Conservation (phyloP, 805 yeast genomes). For the Spathaspora gorwiae region DNA sequence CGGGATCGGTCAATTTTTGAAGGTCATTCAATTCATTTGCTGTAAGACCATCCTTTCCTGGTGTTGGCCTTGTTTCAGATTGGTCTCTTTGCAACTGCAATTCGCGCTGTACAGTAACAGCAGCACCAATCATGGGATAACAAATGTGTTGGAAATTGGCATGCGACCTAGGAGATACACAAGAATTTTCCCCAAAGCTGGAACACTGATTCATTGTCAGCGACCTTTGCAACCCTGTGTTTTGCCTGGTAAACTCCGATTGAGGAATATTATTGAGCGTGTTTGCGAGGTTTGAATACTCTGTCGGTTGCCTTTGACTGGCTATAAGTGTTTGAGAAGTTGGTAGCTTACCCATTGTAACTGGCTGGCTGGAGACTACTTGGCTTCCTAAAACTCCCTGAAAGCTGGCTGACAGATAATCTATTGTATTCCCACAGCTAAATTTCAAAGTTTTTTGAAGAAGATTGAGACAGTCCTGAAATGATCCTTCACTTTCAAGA, state of each 20-base stretch:
- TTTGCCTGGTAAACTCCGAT: too few species aligned
- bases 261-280: neutral
- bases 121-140: too few species aligned
- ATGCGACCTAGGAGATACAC: too few species aligned
- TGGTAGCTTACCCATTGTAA: neutral
- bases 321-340: neutral
- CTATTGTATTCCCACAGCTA: neutral
- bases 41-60: neutral
- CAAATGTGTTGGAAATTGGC: too few species aligned
- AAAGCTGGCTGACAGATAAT: neutral
- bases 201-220: neutral
- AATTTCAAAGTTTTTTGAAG: conserved; percentile 1
- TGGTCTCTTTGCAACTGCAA: too few species aligned
- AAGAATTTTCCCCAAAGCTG: too few species aligned
- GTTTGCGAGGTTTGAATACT: neutral
- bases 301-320: neutral
- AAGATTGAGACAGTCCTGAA: conserved; percentile 7
- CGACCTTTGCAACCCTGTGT: neutral
- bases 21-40: conserved; percentile 2
- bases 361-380: neutral
- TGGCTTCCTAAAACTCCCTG: neutral
- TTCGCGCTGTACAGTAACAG: too few species aligned
- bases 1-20: conserved; percentile 2
- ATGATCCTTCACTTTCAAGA: conserved; percentile 12
- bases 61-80: neutral